Evolutionary conservation across 2,329 filamentous ascomycete species (phyloP).

Genomic region (Diaporthe vexans): DNA sequence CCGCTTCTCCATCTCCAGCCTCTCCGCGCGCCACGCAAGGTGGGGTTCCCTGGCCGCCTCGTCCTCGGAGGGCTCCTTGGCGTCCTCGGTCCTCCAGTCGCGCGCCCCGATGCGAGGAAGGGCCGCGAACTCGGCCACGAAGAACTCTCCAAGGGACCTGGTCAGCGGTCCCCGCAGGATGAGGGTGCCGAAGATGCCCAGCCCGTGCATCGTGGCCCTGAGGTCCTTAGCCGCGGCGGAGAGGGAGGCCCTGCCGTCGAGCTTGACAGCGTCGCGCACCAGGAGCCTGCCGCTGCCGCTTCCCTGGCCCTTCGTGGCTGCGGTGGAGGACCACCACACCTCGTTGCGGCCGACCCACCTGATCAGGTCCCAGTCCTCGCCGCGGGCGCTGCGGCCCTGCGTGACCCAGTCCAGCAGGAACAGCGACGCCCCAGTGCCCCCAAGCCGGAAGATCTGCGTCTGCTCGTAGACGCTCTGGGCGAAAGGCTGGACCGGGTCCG

Average conservation of each 20-base stretch:
- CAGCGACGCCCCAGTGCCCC: constrained; percentile 68
- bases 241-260: constrained; percentile 64
- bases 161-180: constrained; percentile 83
- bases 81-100: constrained; percentile 76
- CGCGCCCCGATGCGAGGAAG: constrained; percentile 86
- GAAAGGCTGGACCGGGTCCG: constrained; percentile 95
- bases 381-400: constrained; percentile 85
- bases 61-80: constrained; percentile 54
- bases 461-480: constrained; percentile 87
- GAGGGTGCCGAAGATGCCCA: constrained; percentile 86
- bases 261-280: constrained; percentile 85
- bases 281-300: constrained; percentile 70
- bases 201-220: constrained; percentile 77
- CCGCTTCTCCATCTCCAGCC: constrained; percentile 70
- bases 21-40: constrained; percentile 67
- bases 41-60: constrained; percentile 56
- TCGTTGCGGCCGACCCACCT: constrained; percentile 90
- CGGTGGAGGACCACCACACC: constrained; percentile 70
- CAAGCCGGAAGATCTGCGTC: constrained; percentile 80
- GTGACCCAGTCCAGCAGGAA: constrained; percentile 96
- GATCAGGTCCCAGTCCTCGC: constrained; percentile 89
- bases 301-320: constrained; percentile 47
- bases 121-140: constrained; percentile 82
- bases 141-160: constrained; percentile 76
- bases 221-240: constrained; percentile 53